Conservation (phyloP, 306 rosid species). For the Casuarina glauca region DNA sequence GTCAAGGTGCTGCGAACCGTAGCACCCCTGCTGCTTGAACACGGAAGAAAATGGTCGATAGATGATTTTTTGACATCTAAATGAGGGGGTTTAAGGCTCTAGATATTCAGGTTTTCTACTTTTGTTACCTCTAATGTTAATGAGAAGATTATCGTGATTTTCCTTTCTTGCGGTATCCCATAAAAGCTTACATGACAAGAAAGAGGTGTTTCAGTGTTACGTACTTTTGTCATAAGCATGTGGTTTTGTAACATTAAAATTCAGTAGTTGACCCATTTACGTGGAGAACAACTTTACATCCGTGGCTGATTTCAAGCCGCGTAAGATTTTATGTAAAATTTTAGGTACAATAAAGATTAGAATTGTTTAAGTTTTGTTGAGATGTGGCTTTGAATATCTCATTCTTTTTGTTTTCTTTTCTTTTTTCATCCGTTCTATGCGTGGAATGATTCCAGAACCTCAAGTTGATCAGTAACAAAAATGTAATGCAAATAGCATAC, state of each 20-base stretch:
- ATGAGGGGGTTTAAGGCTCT: slow-evolving; percentile 34
- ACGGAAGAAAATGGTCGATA: slow-evolving; percentile 34
- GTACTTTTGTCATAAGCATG: slow-evolving; percentile 12
- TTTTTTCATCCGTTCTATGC: background rate
- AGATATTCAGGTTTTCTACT: slow-evolving; percentile 35
- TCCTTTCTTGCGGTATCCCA: slow-evolving; percentile 8
- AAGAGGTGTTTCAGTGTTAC: slow-evolving; percentile 5
- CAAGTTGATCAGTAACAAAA: background rate
- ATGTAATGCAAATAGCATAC: background rate
- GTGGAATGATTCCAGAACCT: background rate
- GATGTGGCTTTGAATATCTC: background rate
- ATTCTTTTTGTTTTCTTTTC: background rate
- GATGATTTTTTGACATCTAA: slow-evolving; percentile 46
- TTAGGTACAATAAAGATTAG: slow-evolving; percentile 6
- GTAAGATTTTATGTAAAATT: background rate
- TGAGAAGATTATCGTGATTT: slow-evolving; percentile 27
- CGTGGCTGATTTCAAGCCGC: background rate
- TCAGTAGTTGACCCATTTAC: background rate
- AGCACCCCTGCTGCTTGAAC: slow-evolving; percentile 37
- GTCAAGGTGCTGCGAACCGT: slow-evolving; percentile 60
- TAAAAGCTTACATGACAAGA: slow-evolving; percentile 23
- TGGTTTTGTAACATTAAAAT: slow-evolving; percentile 2
- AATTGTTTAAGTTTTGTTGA: background rate
- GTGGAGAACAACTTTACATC: background rate
- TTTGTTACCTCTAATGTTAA: slow-evolving; percentile 35